A percentile compares a stretch with the other conserved stretches of the same genome.
phyloP scores from a whole-genome alignment of 805 yeast genomes.

The Wickerhamomyces sydowiorum region DNA sequence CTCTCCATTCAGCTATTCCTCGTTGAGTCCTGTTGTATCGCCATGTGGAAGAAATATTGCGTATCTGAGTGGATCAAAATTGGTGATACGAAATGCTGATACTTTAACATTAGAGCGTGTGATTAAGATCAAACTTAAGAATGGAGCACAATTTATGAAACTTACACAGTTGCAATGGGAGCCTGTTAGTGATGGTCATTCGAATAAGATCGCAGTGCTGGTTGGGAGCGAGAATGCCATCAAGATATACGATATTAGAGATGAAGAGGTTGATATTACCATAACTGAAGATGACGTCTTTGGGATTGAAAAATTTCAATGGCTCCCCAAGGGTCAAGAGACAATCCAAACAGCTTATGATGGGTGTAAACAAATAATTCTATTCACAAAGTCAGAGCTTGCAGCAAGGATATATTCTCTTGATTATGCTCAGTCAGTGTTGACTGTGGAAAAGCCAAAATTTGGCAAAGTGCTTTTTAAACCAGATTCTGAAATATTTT shows the following conservation, averaged over 20 bases:
- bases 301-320: constrained; percentile 13
- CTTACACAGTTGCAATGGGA: constrained; percentile 16
- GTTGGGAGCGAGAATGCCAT: constrained; percentile 4
- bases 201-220: constrained; percentile 10
- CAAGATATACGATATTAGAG: constrained; percentile 9
- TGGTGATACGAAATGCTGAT: constrained; percentile 10
- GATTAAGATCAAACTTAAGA: constrained; percentile 3
- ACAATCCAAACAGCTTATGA: constrained; percentile 9
- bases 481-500: not conserved
- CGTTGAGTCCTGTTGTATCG: not conserved
- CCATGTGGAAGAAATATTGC: not conserved
- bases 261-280: constrained; percentile 7
- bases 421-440: constrained; percentile 5
- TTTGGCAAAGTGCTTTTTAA: not conserved
- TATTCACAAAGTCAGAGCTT: constrained; percentile 8
- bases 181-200: constrained; percentile 3
- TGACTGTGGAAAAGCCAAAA: constrained; percentile 11
- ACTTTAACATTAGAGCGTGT: constrained; percentile 5
- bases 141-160: constrained; percentile 3
- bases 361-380: constrained; percentile 11
- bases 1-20: not conserved
- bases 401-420: constrained; percentile 10
- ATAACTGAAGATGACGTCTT: constrained; percentile 14
- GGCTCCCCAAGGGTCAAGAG: constrained; percentile 7
- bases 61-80: constrained; percentile 5